These are phyloP conservation scores for Yarrowia hollandica DNA, from an alignment of 805 yeast species.

Conservation along the genomic window DNA sequence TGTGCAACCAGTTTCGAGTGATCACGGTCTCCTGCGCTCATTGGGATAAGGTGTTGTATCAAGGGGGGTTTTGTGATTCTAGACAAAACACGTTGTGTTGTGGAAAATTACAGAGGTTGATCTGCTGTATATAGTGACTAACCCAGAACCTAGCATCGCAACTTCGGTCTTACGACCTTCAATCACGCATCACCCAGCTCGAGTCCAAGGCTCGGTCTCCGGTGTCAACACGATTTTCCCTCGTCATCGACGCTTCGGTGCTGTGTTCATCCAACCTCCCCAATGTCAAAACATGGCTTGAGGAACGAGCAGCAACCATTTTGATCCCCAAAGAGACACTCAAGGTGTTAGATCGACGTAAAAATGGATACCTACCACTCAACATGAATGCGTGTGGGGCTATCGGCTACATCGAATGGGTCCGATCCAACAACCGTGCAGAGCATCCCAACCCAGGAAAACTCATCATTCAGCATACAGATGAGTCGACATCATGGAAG, in stretches of 20 bases:
- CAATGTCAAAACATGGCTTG: conserved; percentile 19
- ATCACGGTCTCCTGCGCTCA: no score
- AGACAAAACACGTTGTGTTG: no score
- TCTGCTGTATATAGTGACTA: no score
- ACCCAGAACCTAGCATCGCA: conserved; percentile 20
- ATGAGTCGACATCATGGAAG: conserved; percentile 10
- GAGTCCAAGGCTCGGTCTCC: background rate
- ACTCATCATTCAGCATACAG: background rate
- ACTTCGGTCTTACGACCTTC: conserved; percentile 6
- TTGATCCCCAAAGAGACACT: conserved; percentile 21
- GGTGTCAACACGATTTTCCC: conserved; percentile 1
- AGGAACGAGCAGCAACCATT: conserved; percentile 12
- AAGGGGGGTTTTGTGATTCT: no score
- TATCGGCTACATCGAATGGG: conserved; percentile 1
- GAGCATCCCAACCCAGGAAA: conserved; percentile 7
- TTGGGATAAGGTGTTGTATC: no score
- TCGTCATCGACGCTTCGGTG: conserved; percentile 9
- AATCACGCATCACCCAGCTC: conserved; percentile 8
- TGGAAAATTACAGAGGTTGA: no score
- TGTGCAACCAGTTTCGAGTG: no score
- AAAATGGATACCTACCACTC: conserved; percentile 10
- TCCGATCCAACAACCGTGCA: background rate
- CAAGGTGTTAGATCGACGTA: conserved; percentile 4
- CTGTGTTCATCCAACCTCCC: background rate
- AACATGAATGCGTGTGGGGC: conserved; percentile 17